These are phyloP conservation scores for Pseudogymnoascus sp. DNA, from an alignment of 2,329 filamentous ascomycete species.

Conservation along the genomic window DNA sequence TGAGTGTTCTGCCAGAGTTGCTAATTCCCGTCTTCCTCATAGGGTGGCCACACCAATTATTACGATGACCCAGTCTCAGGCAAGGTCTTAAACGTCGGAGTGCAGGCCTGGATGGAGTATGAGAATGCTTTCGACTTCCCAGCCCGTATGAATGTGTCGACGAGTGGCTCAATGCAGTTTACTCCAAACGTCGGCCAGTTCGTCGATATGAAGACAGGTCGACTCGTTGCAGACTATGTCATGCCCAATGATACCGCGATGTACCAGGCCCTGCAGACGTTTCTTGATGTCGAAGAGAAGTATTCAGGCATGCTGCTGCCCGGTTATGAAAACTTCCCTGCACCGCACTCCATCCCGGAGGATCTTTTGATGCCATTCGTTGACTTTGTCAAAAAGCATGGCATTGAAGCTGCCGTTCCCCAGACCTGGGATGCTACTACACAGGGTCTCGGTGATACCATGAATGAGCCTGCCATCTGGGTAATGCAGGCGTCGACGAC, in stretches of 20 bases:
- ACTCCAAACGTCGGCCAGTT: conserved; percentile 17
- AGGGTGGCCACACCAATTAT: conserved; percentile 43
- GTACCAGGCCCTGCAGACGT: conserved; percentile 12
- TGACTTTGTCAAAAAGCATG: conserved; percentile 20
- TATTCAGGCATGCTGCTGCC: conserved; percentile 21
- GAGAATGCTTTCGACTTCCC: conserved; percentile 30
- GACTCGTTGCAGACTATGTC: conserved; percentile 16
- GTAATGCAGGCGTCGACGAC: conserved; percentile 21
- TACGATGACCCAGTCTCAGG: conserved; percentile 34
- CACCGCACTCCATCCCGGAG: conserved; percentile 15
- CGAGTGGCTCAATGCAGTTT: conserved; percentile 24
- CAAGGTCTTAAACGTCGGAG: conserved; percentile 30
- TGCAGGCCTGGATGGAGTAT: conserved; percentile 24
- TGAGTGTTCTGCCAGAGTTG: neutral
- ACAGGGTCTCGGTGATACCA: conserved; percentile 39
- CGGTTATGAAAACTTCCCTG: neutral
- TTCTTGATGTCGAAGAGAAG: conserved; percentile 16
- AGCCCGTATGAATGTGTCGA: conserved; percentile 29
- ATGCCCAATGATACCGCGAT: conserved; percentile 10
- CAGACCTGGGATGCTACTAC: neutral
- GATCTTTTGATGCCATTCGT: conserved; percentile 21
- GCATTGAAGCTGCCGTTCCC: neutral
- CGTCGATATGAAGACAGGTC: conserved; percentile 30
- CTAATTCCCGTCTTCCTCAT: neutral
- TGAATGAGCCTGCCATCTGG: conserved; percentile 38